A percentile compares a stretch with the other conserved stretches of the same genome.
Conservation (phyloP, 805 yeast species). For the Candida ponderosae region DNA sequence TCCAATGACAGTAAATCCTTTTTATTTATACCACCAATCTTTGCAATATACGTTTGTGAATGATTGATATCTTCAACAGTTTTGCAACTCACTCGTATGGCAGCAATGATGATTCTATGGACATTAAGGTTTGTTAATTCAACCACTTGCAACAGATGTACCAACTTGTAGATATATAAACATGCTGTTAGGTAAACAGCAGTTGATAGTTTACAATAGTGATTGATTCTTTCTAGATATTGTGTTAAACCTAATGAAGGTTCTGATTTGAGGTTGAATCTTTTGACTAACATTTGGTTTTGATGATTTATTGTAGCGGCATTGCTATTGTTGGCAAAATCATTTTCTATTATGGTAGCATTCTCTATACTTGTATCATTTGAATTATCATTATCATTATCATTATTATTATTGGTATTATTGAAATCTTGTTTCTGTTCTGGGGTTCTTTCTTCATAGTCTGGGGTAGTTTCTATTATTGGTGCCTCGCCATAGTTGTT, state of each 20-base stretch:
- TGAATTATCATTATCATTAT: constrained; percentile 6
- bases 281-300: constrained; percentile 11
- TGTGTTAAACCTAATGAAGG: constrained; percentile 18
- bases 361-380: constrained; percentile 10
- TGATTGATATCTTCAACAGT: constrained; percentile 38
- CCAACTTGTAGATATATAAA: constrained; percentile 17
- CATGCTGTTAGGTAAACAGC: constrained; percentile 21
- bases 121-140: constrained; percentile 30
- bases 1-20: constrained; percentile 41
- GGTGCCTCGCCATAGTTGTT: background rate
- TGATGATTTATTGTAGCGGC: constrained; percentile 4
- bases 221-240: constrained; percentile 20
- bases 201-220: constrained; percentile 20
- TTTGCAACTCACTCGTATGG: constrained; percentile 39
- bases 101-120: constrained; percentile 36
- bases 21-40: constrained; percentile 35
- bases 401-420: background rate
- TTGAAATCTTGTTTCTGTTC: too few species aligned
- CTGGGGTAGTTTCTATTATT: background rate
- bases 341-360: background rate
- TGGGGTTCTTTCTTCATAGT: background rate
- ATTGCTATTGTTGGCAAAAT: background rate
- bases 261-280: constrained; percentile 14
- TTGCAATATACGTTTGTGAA: constrained; percentile 35
- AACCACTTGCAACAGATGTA: constrained; percentile 7